Base-by-base conservation (phyloP, 2,329 filamentous ascomycete species). In the Plectosphaerella plurivora region DNA sequence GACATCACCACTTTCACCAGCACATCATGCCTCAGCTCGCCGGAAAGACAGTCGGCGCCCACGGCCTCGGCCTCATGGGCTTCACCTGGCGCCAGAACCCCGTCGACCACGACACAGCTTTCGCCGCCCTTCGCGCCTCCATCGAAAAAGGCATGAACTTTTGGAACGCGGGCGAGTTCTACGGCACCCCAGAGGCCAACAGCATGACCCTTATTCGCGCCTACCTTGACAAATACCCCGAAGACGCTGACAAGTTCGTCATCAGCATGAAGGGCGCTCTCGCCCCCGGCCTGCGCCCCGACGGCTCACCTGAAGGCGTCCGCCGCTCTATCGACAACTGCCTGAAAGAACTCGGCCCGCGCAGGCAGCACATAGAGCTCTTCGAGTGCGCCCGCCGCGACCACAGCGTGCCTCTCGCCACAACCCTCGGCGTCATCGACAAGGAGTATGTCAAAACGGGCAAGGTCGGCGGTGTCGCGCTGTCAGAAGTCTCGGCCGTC, bases 151-250 rank as follows among this genome's bases (percentile, higher is more conserved):
- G 75, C 51, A 69, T 67, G 60, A 76, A 68, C 55, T 70, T 77
- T 51, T 87, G 83, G 82, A 87, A 86, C 59, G 83, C 73, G 37
- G 84, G 76, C 56, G 82, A 87, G 61, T 78, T 87, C 62, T 89
- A 89, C 68, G 85, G 85, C 39, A 70, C 73, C 0, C 75, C 77
- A 1, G 72, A 80, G 18, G 74, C 74, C 60, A 85, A 87, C 68
- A 71, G 65, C 61, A 82, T 86, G 60, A 76, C 79, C 33, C 67
- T 88, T 10, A 67, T 88, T 28, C 76, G 81, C 55, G 71, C 74
- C 24, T 88, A 88, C 68, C 86, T 88, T 61, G 73, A 73, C 33
- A 75, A 77, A 54, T 79, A 87, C 61, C 84, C 86, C 1, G 79
- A 84, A 55, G 81, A 87, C 56, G 82, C 83, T 8, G 71, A 77